Evolutionary conservation across 2,329 filamentous ascomycete genomes (phyloP).

Genomic region (Dryadomyces quercus-mongolicae): DNA sequence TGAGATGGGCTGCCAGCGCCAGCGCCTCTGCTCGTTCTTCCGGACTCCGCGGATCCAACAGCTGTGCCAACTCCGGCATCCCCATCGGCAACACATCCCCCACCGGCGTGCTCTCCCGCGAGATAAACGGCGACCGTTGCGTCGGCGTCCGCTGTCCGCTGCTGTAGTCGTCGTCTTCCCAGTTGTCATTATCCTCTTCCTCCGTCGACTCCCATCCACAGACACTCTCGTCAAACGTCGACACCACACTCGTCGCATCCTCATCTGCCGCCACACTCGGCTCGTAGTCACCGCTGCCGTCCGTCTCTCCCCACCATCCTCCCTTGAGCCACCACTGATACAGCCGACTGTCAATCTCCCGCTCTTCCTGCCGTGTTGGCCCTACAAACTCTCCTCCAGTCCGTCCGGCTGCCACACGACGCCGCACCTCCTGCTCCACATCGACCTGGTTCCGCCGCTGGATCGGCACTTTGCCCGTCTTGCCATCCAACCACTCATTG

Average conservation of each 20-base stretch:
- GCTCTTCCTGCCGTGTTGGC: constrained; percentile 33
- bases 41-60: constrained; percentile 67
- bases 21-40: constrained; percentile 74
- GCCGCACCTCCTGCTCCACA: constrained; percentile 67
- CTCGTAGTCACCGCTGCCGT: constrained; percentile 68
- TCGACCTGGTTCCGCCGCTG: constrained; percentile 38
- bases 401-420: constrained; percentile 28
- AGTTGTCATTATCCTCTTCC: constrained; percentile 29
- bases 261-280: constrained; percentile 51
- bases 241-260: constrained; percentile 71
- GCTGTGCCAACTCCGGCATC: constrained; percentile 57
- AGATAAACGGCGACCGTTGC: constrained; percentile 14
- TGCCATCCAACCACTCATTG: constrained; percentile 14
- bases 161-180: constrained; percentile 32
- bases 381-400: constrained; percentile 15
- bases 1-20: constrained; percentile 68
- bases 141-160: constrained; percentile 53
- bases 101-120: constrained; percentile 43
- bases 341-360: constrained; percentile 57
- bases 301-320: constrained; percentile 73
- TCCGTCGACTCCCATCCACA: constrained; percentile 24
- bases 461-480: constrained; percentile 29
- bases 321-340: constrained; percentile 79
- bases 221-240: constrained; percentile 31
- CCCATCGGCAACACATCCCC: constrained; percentile 51